Base-by-base conservation (phyloP, 2,329 filamentous ascomycete species). In the Didymella pinodella region DNA sequence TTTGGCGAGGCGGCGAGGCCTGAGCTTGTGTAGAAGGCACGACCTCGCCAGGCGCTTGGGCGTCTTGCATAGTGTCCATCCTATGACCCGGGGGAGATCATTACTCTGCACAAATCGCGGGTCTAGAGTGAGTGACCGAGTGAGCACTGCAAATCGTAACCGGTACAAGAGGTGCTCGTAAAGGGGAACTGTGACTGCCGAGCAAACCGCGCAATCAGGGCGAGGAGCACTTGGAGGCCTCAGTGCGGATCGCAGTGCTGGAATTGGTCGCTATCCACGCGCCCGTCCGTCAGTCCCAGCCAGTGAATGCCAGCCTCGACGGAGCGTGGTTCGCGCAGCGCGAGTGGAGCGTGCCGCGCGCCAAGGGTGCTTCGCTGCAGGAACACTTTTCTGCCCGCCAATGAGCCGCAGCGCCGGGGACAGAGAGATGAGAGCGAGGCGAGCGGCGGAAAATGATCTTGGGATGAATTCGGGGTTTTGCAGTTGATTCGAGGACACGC, bases 91-190 rank as follows among this genome's bases (percentile, higher is more conserved):
- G 59, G 65, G 62, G 64, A 60, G 61, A 60, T 65, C 73, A 75
- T 75, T 69, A 60, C 68, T 63, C 61, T 76, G 73, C 74, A 76
- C 73, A 76, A 76, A 67, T 75, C 57, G 63, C 59, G 59, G 59
- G 61, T 55, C 54, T 54, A 63, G 59, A 62, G 62, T 55, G 43
- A 29, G 62, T 69, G 68, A 29, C 51, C 56, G 22, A 54, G 46
- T 45, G 69, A 65, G 62, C 54, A 61, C 60, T 54, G 64, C 54
- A 48, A 64, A 60, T 67, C 62, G 64, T 64, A 56, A 63, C 40
- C 49, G 49, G 38, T 65, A 66, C 62, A 64, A 63, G 65, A 49
- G 57, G 57, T 61, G 55, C 63, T 65, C 59, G 65, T 57, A 71
- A 76, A 74, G 72, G 70, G 64, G 46, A 68, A 70, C 54, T 53